These are phyloP conservation scores for Amaranthus tricolor DNA, from an alignment of 179 eudicot species.

Conservation along the genomic window DNA sequence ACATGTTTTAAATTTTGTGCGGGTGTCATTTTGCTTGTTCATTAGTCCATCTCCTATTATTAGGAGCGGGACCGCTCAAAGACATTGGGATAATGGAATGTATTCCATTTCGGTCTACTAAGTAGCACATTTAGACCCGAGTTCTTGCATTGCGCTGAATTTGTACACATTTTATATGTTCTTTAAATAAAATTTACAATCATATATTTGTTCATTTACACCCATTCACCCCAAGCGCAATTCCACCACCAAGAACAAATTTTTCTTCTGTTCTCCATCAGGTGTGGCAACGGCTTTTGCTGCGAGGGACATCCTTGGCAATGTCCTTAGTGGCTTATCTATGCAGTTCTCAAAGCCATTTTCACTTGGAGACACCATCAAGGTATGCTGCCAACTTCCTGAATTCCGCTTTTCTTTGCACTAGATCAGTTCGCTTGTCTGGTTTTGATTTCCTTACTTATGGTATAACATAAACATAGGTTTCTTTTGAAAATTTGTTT, in stretches of 20 bases:
- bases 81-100: too few species aligned
- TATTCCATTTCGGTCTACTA: too few species aligned
- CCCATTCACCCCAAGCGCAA: background rate
- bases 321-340: conserved; percentile 88
- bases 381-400: conserved; percentile 40
- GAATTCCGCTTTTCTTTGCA: background rate
- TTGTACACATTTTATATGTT: background rate
- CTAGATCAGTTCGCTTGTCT: conserved; percentile 1
- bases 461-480: background rate
- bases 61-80: too few species aligned
- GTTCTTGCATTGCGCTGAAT: background rate
- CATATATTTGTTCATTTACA: background rate
- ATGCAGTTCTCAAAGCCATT: conserved; percentile 84
- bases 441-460: background rate
- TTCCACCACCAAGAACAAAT: background rate
- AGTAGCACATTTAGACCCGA: background rate
- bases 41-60: background rate
- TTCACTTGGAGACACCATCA: conserved; percentile 90
- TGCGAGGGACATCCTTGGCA: conserved; percentile 83
- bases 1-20: background rate
- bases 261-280: conserved; percentile 25
- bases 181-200: background rate
- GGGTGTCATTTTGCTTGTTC: background rate
- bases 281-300: conserved; percentile 99
- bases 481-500: background rate